Evolutionary conservation across 768 basidiomycete genomes (phyloP).

Genomic region (Leccinum uliginosum): DNA sequence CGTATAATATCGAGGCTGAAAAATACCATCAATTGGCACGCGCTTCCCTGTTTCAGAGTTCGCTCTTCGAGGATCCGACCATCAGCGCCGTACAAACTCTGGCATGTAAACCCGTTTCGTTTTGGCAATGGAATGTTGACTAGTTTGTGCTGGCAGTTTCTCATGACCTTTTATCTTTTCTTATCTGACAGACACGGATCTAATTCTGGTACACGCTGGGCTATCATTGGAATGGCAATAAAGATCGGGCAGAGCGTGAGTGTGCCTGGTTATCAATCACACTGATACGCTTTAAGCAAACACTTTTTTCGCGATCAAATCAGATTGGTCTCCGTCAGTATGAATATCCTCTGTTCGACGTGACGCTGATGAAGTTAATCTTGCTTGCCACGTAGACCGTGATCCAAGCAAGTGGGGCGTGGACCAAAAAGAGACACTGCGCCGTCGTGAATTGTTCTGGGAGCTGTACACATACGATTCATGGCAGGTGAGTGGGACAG

Average conservation of each 20-base stretch:
- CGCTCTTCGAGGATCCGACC: constrained; percentile 65
- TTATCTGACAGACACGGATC: constrained; percentile 65
- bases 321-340: constrained; percentile 69
- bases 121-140: constrained; percentile 29
- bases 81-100: constrained; percentile 63
- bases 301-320: constrained; percentile 8
- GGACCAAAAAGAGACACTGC: constrained; percentile 52
- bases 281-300: not conserved
- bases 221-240: constrained; percentile 64
- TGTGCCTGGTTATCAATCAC: constrained; percentile 18
- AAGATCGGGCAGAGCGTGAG: constrained; percentile 69
- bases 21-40: constrained; percentile 66
- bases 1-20: constrained; percentile 65
- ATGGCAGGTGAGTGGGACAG: constrained; percentile 26
- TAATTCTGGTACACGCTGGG: constrained; percentile 61
- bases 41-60: constrained; percentile 59
- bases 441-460: constrained; percentile 68
- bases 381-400: constrained; percentile 42
- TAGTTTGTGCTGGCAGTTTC: constrained; percentile 38
- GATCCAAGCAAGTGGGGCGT: constrained; percentile 66
- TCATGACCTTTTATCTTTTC: constrained; percentile 71
- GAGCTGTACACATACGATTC: constrained; percentile 42
- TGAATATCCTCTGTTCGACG: not conserved
- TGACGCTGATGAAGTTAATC: constrained; percentile 8
- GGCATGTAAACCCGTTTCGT: constrained; percentile 35